Evolutionary conservation across 2,329 filamentous ascomycete genomes (phyloP), one percentile per base, ranked within the genome.

Genomic region (Fusarium nematophilum): DNA sequence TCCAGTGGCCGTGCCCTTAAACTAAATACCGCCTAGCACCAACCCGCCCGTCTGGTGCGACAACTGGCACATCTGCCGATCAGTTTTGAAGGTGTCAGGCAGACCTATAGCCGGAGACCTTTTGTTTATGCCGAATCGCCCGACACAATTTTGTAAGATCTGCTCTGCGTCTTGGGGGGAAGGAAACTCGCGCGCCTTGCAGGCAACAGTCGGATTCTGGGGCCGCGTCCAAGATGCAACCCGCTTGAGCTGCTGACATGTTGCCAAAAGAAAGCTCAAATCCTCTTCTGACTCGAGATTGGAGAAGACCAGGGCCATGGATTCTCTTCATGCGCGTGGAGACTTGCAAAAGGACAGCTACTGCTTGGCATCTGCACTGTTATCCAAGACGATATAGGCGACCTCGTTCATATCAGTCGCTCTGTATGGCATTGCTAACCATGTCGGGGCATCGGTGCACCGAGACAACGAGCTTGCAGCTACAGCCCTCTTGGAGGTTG

Each of bases 361-460:
- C 21, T 21, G 21, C 21, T 21, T 21, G 21, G 21, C 21, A 21
- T 21, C 21, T 21, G 21, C 21, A 21, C 4, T 21, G 6, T 21
- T n/a, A n/a, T n/a, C n/a, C n/a, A n/a, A n/a, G n/a, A n/a, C n/a
- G n/a, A n/a, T n/a, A n/a, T n/a, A n/a, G n/a, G n/a, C n/a, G n/a
- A n/a, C n/a, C n/a, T n/a, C n/a, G n/a, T n/a, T n/a, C n/a, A 47
- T 9, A 14, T 48, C 25, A 23, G n/a, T n/a, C n/a, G n/a, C n/a
- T n/a, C n/a, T n/a, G n/a, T n/a, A n/a, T n/a, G n/a, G n/a, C n/a
- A 23, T 36, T 36, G 13, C 33, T 42, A 31, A 18, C 30, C 39
- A 9, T 38, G 33, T 51, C 26, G 45, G 45, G 23, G 42, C 21
- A 46, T 55, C n/a, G 50, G 46, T 39, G 25, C 23, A 27, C 48